Evolutionary conservation across 2,329 filamentous ascomycete genomes (phyloP).

Genomic region (Sporothrix schenckii): DNA sequence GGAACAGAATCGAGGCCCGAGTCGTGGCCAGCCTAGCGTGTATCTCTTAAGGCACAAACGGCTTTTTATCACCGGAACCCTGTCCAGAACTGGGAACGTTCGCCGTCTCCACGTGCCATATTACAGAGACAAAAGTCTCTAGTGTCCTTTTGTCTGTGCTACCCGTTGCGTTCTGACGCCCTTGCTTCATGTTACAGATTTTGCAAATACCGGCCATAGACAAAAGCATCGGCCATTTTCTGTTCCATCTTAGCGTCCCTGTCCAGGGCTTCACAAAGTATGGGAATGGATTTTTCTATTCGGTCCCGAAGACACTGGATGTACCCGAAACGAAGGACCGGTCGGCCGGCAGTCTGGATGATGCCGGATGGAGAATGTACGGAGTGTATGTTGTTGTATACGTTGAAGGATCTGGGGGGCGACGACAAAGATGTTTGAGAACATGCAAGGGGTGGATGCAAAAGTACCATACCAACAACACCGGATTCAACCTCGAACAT

Average conservation of each 20-base stretch:
- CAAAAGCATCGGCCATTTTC: neutral
- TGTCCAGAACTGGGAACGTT: neutral
- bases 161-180: neutral
- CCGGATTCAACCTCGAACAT: neutral
- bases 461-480: too few species aligned
- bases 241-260: neutral
- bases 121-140: too few species aligned
- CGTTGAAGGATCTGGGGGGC: neutral
- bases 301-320: constrained; percentile 26
- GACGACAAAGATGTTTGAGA: neutral
- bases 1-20: neutral
- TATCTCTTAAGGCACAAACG: constrained; percentile 13
- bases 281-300: neutral
- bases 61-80: neutral
- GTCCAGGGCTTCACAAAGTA: neutral
- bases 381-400: too few species aligned
- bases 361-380: constrained; percentile 6
- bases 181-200: constrained; percentile 11
- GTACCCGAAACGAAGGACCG: constrained; percentile 4
- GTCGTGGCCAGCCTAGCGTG: constrained; percentile 5
- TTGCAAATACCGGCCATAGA: neutral
- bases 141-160: neutral
- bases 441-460: neutral
- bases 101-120: too few species aligned
- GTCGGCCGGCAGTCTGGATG: neutral